Evolutionary conservation across 495 filamentous ascomycete species (phyloP).

Genomic region (Tuber umbilicatum): DNA sequence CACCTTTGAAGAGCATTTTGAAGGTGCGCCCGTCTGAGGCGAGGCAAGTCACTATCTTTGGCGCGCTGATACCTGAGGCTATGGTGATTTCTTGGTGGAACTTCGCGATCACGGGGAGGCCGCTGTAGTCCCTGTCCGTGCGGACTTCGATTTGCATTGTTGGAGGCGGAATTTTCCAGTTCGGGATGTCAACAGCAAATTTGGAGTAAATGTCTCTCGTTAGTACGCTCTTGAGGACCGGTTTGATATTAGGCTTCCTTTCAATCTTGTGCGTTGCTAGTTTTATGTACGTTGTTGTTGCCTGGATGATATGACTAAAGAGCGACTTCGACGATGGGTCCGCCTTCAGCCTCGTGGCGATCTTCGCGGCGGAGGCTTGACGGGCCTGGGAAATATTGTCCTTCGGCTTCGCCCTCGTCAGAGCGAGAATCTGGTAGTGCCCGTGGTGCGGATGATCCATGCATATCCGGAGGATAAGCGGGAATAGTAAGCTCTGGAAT

Average conservation of each 20-base stretch:
- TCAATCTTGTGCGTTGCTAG: slow-evolving; percentile 64
- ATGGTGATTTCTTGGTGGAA: slow-evolving; percentile 69
- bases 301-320: slow-evolving; percentile 60
- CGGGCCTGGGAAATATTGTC: slow-evolving; percentile 69
- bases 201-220: slow-evolving; percentile 51
- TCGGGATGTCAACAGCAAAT: slow-evolving; percentile 54
- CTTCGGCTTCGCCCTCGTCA: slow-evolving; percentile 59
- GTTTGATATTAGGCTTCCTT: slow-evolving; percentile 49
- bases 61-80: slow-evolving; percentile 81
- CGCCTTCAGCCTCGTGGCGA: slow-evolving; percentile 55
- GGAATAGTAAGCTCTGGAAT: slow-evolving; percentile 70
- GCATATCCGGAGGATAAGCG: slow-evolving; percentile 72
- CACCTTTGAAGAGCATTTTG: slow-evolving; percentile 88
- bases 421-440: slow-evolving; percentile 90
- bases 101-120: slow-evolving; percentile 61
- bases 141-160: slow-evolving; percentile 79
- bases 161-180: slow-evolving; percentile 69
- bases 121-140: slow-evolving; percentile 64
- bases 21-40: slow-evolving; percentile 68
- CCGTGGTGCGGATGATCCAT: slow-evolving; percentile 89
- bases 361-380: slow-evolving; percentile 59
- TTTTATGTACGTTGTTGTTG: slow-evolving; percentile 64
- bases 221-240: slow-evolving; percentile 50
- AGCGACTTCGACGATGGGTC: slow-evolving; percentile 45
- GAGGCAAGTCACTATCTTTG: slow-evolving; percentile 78